Base-by-base conservation (phyloP, 163 green algal genomes). In the Chlamydomonas reinhardtii region DNA sequence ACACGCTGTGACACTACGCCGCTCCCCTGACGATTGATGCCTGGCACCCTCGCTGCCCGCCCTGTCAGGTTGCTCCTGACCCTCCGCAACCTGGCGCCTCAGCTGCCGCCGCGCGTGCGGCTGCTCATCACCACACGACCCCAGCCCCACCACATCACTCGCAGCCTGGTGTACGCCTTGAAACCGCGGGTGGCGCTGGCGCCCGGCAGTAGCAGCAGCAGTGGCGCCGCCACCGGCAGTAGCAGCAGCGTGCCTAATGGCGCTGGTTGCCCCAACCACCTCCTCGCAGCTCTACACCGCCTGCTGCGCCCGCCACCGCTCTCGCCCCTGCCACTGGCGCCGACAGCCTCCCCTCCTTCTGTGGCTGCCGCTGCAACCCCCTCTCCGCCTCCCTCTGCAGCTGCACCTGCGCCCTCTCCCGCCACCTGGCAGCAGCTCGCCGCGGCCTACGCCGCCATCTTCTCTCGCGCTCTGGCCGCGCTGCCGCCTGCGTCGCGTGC, bases 71-170 rank as follows among this genome's bases (percentile, higher is more conserved):
- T 75, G 5, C 64, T 84, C 29, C 5, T 65, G 62, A 39, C 64
- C 15, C 76, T 84, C 19, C 76, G 76, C 29, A 43, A 75, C 15
- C 76, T 75, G 34, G 66, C 66, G 64, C 27, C 64, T 15, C 35
- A 54, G 64, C 39, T 84, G 76, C 76, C 76, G 0, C 76, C 27
- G 0, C 76, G 76, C 25, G 64, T 66, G 39, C 62, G 76, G 24
- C 64, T 84, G 37, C 27, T 84, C 15, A 27, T 84, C 6, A 84
- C 76, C 31, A 35, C 71, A 6, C 62, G 76, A 2, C 64, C 76
- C 2, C 37, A 52, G 29, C 76, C 76, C 4, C 27, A 54, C 17
- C 76, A 84, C 76, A 54, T 84, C 14, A 39, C 74, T 19, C 64
- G 64, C 64, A 68, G 34, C 19, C 39, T 84, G 39, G 64, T 24